Evolutionary conservation across 2,329 filamentous ascomycete genomes (phyloP), one percentile per base, ranked within the genome.

Genomic region (Graphilbum sp.): DNA sequence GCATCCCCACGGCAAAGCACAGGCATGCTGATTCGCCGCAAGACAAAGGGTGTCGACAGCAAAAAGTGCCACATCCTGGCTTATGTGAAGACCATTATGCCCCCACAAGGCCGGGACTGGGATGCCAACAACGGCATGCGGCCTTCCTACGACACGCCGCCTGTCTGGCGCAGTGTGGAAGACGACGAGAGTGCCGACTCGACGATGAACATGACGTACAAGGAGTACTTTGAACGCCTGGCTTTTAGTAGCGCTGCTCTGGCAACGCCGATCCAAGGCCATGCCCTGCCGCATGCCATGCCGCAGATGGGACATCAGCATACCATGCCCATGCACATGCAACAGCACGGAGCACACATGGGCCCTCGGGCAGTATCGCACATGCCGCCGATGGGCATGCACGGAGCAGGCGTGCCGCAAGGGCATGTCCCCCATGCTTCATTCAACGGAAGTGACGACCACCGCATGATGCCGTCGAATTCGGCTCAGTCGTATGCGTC

Each of bases 401-500:
- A 85, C 49, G 77, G 79, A 43, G 39, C 16, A 3, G 38, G 36
- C 8, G 42, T 40, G 4, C 79, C 81, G 41, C 82, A 86, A 49
- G 64, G 60, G 4, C 79, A 79, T 46, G 71, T 69, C 6, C 71
- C 75, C 32, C 72, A 73, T 37, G 67, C 68, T 15, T 69, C 72
- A 3, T 81, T 77, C 47, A 83, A 78, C 49, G 77, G 75, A 42
- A 41, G 36, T 11, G 87, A 93, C 47, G 81, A 86, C 41, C 45
- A 87, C 51, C 75, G 86, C 37, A 93, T 95, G 82, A 81, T 90
- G 61, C 83, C 82, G 41, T 81, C 78, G 7, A 86, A 79, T 47
- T 86, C 82, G 19, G 77, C 77, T 4, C 85, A 87, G 49, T 84
- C 85, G 3, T 90, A 85, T 54, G 79, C 83, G 9, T 94, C 87